Evolutionary conservation across 2,329 filamentous ascomycete genomes (phyloP).

Genomic region (Phialemonium atrogriseum): DNA sequence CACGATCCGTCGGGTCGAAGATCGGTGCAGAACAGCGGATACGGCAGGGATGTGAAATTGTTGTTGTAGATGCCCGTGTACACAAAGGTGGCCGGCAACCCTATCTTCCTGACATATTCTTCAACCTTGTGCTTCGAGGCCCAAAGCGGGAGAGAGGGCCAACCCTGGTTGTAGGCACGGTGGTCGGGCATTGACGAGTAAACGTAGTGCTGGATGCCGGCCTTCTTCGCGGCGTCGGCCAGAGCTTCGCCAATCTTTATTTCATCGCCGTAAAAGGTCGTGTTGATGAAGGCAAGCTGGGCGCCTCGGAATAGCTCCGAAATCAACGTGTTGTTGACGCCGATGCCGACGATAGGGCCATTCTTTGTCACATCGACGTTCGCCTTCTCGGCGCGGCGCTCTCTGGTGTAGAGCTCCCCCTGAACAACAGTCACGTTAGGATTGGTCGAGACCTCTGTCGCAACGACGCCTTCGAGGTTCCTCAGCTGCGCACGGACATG

Average conservation of each 20-base stretch:
- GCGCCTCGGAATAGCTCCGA: conserved; percentile 72
- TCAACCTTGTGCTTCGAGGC: conserved; percentile 87
- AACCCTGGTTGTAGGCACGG: conserved; percentile 63
- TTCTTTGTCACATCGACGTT: conserved; percentile 59
- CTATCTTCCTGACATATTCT: conserved; percentile 77
- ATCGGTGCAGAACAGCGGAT: conserved; percentile 94
- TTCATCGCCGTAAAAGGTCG: conserved; percentile 94
- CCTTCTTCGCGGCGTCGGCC: conserved; percentile 80
- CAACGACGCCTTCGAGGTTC: conserved; percentile 79
- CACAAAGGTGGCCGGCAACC: conserved; percentile 81
- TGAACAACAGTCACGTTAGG: conserved; percentile 64
- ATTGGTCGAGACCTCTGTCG: conserved; percentile 73
- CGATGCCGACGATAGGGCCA: conserved; percentile 52
- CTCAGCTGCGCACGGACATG: conserved; percentile 86
- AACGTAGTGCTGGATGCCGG: conserved; percentile 81
- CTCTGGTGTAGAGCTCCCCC: conserved; percentile 54
- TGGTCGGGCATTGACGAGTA: conserved; percentile 98
- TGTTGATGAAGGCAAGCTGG: conserved; percentile 94
- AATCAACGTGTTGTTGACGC: conserved; percentile 67
- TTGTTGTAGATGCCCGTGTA: conserved; percentile 99
- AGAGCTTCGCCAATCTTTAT: conserved; percentile 79
- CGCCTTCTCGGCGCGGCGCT: conserved; percentile 35
- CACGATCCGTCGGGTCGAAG: conserved; percentile 78
- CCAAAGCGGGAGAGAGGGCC: conserved; percentile 86
- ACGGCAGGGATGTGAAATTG: conserved; percentile 89